Conservation (phyloP, 2,329 filamentous ascomycete species). For the Plectosphaerella cucumerina region DNA sequence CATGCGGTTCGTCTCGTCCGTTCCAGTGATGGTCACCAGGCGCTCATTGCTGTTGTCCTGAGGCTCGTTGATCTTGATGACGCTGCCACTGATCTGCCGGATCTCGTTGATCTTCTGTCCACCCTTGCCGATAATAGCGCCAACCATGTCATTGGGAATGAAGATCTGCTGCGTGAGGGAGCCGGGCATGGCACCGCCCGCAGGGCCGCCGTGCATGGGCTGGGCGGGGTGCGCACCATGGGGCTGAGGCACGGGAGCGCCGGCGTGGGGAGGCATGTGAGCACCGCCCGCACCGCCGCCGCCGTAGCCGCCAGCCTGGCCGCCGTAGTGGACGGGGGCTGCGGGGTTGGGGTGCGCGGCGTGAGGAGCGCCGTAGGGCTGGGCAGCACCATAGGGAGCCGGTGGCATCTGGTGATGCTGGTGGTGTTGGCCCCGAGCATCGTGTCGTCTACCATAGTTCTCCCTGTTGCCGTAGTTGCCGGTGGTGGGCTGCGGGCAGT, state of each 20-base stretch:
- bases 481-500: conserved; percentile 86
- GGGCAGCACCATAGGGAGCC: conserved; percentile 60
- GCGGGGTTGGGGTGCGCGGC: conserved; percentile 59
- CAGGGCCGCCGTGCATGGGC: conserved; percentile 64
- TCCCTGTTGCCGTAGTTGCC: conserved; percentile 92
- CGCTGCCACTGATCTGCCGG: conserved; percentile 90
- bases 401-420: conserved; percentile 71
- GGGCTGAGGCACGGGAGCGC: conserved; percentile 51
- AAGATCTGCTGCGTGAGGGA: conserved; percentile 96
- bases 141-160: conserved; percentile 99
- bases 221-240: conserved; percentile 56
- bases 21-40: conserved; percentile 94
- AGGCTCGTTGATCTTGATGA: conserved; percentile 99
- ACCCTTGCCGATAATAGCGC: conserved; percentile 97
- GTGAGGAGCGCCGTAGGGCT: conserved; percentile 62
- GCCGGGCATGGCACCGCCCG: conserved; percentile 55
- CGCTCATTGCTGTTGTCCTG: conserved; percentile 99
- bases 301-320: conserved; percentile 71
- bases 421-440: conserved; percentile 58
- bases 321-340: conserved; percentile 70
- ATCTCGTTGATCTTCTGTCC: conserved; percentile 99
- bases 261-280: conserved; percentile 71
- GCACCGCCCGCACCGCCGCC: conserved; percentile 49
- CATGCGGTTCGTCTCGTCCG: conserved; percentile 98
- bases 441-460: conserved; percentile 71